Evolutionary conservation across 768 basidiomycete genomes (phyloP).

Genomic region (Epithele typhae): DNA sequence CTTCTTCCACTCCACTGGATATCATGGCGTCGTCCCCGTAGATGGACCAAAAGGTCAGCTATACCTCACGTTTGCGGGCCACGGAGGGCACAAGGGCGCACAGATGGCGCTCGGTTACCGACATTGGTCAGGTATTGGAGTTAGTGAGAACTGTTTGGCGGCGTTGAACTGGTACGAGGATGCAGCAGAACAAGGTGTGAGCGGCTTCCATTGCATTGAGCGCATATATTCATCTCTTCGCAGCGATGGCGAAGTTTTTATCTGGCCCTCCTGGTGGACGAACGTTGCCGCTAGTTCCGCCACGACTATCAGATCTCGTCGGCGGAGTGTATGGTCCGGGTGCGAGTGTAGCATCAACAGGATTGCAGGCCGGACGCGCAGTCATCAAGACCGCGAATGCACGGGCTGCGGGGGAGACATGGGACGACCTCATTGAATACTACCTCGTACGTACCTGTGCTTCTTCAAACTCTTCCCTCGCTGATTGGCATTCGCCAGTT

Average conservation of each 20-base stretch:
- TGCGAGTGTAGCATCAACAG: slow-evolving; percentile 90
- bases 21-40: slow-evolving; percentile 53
- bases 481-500: no score
- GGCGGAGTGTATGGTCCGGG: slow-evolving; percentile 96
- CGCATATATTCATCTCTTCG: neutral
- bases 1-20: slow-evolving; percentile 89
- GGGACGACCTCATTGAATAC: slow-evolving; percentile 90
- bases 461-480: slow-evolving; percentile 5
- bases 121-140: slow-evolving; percentile 94
- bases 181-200: slow-evolving; percentile 78
- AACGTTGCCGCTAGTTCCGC: slow-evolving; percentile 76
- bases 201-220: neutral
- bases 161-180: slow-evolving; percentile 88
- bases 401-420: slow-evolving; percentile 86
- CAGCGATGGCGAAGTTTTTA: slow-evolving; percentile 77
- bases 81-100: slow-evolving; percentile 81
- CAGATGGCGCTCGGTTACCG: slow-evolving; percentile 93
- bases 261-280: slow-evolving; percentile 90
- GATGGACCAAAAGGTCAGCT: slow-evolving; percentile 83
- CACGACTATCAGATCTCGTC: slow-evolving; percentile 80
- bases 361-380: slow-evolving; percentile 62
- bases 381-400: slow-evolving; percentile 83
- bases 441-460: slow-evolving; percentile 57
- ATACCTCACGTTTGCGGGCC: slow-evolving; percentile 91
- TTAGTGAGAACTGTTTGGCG: slow-evolving; percentile 77